Conservation (phyloP, 768 basidiomycete species). For the Psilocybe subaeruginosa region DNA sequence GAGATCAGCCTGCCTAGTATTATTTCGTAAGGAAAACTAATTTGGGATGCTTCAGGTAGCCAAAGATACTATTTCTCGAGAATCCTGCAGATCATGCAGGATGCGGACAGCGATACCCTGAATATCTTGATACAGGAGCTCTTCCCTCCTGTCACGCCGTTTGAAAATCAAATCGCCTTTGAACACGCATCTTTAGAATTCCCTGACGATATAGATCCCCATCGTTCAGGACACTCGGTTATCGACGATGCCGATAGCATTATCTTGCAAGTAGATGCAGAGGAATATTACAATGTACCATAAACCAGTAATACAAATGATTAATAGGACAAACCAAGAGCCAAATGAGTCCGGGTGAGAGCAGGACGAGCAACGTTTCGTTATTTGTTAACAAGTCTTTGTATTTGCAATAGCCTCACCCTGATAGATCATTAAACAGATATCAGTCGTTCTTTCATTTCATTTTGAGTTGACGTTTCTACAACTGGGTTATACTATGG, state of each 20-base stretch:
- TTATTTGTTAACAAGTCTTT: no score
- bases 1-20: not conserved
- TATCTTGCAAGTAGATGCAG: slow-evolving; percentile 3
- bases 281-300: not conserved
- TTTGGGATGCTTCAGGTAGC: not conserved
- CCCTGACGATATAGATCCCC: not conserved
- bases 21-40: not conserved
- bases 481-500: slow-evolving; percentile 3
- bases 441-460: not conserved
- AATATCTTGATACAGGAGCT: not conserved
- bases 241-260: slow-evolving; percentile 7
- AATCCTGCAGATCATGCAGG: slow-evolving; percentile 3
- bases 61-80: slow-evolving; percentile 1
- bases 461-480: not conserved
- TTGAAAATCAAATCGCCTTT: not conserved
- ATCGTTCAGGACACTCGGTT: not conserved
- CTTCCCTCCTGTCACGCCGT: not conserved
- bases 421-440: no score
- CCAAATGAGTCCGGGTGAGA: not conserved
- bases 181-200: not conserved
- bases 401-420: no score
- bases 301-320: not conserved
- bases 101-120: not conserved
- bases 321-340: not conserved
- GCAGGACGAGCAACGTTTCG: not conserved